Conservation (phyloP, 805 yeast species). For the Blastobotrys americana region DNA sequence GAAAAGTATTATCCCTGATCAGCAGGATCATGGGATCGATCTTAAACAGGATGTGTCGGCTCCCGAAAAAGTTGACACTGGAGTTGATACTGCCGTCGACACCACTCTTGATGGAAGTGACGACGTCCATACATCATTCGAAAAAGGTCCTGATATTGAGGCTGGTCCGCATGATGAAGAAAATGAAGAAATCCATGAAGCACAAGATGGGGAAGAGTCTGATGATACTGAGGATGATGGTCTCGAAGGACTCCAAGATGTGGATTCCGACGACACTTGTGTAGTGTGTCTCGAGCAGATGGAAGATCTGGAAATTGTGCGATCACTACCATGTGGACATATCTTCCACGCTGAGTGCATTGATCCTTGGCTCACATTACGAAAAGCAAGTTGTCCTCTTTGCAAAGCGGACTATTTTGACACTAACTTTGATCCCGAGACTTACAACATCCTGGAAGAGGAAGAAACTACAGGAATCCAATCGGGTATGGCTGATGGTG, state of each 20-base stretch:
- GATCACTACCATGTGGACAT: slow-evolving; percentile 76
- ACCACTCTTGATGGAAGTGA: background rate
- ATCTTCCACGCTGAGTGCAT: slow-evolving; percentile 74
- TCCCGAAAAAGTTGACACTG: background rate
- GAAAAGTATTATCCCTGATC: background rate
- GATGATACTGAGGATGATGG: slow-evolving; percentile 14
- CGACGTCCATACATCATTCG: background rate
- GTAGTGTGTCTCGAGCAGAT: slow-evolving; percentile 69
- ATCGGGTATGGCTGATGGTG: background rate
- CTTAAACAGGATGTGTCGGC: background rate
- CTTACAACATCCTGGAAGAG: background rate
- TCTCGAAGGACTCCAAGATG: slow-evolving; percentile 20
- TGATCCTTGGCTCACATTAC: slow-evolving; percentile 70
- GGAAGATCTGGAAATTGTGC: slow-evolving; percentile 54
- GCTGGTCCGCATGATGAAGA: slow-evolving; percentile 1
- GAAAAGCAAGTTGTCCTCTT: slow-evolving; percentile 78
- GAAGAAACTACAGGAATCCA: background rate
- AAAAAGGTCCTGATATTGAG: slow-evolving; percentile 3
- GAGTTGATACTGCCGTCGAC: background rate
- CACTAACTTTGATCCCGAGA: slow-evolving; percentile 10
- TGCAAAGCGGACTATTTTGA: slow-evolving; percentile 63
- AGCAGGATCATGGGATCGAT: background rate
- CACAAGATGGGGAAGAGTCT: background rate
- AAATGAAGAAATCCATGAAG: background rate
- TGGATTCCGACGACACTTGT: slow-evolving; percentile 45